phyloP scores from a whole-genome alignment of 495 filamentous ascomycete species.

The Xylaria sp. region DNA sequence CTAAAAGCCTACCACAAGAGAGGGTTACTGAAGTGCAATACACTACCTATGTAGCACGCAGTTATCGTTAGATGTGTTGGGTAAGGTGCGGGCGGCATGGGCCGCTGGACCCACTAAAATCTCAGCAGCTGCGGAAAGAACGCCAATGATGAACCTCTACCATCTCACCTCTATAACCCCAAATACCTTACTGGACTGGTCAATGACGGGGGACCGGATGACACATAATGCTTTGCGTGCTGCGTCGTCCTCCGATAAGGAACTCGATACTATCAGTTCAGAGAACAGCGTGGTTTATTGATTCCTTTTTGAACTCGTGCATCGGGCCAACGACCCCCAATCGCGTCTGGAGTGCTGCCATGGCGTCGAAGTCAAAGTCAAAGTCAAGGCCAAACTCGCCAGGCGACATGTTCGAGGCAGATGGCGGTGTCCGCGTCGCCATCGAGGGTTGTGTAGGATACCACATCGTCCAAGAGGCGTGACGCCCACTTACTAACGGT shows the following conservation, averaged over 20 bases:
- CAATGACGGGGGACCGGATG: not conserved
- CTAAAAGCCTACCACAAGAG: not conserved
- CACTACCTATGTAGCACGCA: not conserved
- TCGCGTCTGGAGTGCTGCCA: not conserved
- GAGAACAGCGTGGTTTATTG: not conserved
- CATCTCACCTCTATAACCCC: not conserved
- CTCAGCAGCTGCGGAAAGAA: not conserved
- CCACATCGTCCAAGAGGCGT: not conserved
- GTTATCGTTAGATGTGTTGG: not conserved
- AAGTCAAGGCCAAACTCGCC: too few relatives aligned
- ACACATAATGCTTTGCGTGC: not conserved
- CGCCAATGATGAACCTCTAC: not conserved
- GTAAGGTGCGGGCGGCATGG: slow-evolving; percentile 3
- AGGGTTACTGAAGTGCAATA: not conserved
- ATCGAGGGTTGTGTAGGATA: slow-evolving; percentile 83
- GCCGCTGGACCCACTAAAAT: slow-evolving; percentile 20
- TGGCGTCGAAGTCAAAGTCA: slow-evolving; percentile 29
- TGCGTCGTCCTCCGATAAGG: too few relatives aligned
- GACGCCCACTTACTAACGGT: slow-evolving; percentile 18
- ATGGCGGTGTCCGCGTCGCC: slow-evolving; percentile 61
- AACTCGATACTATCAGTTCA: not conserved
- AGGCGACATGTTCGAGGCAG: slow-evolving; percentile 31
- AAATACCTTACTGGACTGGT: not conserved
- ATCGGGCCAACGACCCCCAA: not conserved
- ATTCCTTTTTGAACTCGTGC: too few relatives aligned